Evolutionary conservation across 2,329 filamentous ascomycete species (phyloP).

Genomic region (Chaetomium sp.): DNA sequence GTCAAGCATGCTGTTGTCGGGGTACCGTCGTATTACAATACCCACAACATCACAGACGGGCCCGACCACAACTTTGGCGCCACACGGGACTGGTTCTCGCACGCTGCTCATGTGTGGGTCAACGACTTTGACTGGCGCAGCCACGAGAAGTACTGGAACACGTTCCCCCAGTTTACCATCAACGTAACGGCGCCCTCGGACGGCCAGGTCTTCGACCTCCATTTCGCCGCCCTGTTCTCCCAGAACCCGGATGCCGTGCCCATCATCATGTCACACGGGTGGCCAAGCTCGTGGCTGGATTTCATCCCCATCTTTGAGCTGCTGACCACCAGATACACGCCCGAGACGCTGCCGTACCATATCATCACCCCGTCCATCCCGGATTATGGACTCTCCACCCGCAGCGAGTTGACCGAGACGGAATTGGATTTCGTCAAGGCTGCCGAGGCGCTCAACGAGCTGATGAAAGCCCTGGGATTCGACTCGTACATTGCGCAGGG

Average conservation of each 20-base stretch:
- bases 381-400: slow-evolving; percentile 54
- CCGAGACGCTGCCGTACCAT: slow-evolving; percentile 57
- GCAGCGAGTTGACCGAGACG: slow-evolving; percentile 42
- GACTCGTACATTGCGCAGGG: slow-evolving; percentile 58
- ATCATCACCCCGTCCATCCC: slow-evolving; percentile 59
- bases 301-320: slow-evolving; percentile 55
- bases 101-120: slow-evolving; percentile 21
- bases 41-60: slow-evolving; percentile 13
- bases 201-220: slow-evolving; percentile 26
- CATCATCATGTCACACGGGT: slow-evolving; percentile 52
- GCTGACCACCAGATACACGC: slow-evolving; percentile 51
- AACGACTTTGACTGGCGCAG: slow-evolving; percentile 28
- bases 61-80: slow-evolving; percentile 24
- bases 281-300: slow-evolving; percentile 57
- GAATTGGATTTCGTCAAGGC: slow-evolving; percentile 46
- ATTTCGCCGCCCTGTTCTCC: slow-evolving; percentile 30
- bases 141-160: slow-evolving; percentile 27
- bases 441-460: slow-evolving; percentile 50
- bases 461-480: slow-evolving; percentile 59
- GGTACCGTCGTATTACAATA: slow-evolving; percentile 28
- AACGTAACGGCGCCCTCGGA: slow-evolving; percentile 27
- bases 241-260: slow-evolving; percentile 23
- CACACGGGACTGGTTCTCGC: slow-evolving; percentile 25
- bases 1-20: slow-evolving; percentile 17
- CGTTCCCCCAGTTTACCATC: slow-evolving; percentile 29